A percentile compares a stretch with the other conserved stretches of the same genome.
phyloP scores from a whole-genome alignment of 2,329 filamentous ascomycete species.

The Ampelomyces quisqualis region DNA sequence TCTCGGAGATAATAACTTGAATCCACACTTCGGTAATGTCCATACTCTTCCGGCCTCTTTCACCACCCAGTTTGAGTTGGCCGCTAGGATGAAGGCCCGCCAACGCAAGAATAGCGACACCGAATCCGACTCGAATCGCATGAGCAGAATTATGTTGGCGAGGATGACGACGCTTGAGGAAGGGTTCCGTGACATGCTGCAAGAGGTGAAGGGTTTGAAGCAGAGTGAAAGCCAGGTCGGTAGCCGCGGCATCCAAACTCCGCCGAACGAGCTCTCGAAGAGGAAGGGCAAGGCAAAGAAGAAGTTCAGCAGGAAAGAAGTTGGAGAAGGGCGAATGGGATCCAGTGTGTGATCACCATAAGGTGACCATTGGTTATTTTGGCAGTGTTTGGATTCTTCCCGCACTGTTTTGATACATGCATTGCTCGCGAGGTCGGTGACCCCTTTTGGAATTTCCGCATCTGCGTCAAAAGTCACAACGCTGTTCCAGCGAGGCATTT shows the following conservation, averaged over 20 bases:
- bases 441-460: neutral
- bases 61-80: slow-evolving; percentile 62
- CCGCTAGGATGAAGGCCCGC: slow-evolving; percentile 29
- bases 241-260: slow-evolving; percentile 31
- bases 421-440: neutral
- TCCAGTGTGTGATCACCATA: slow-evolving; percentile 21
- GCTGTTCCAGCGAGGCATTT: neutral
- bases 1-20: slow-evolving; percentile 61
- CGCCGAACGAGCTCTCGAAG: slow-evolving; percentile 27
- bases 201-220: slow-evolving; percentile 70
- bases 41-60: slow-evolving; percentile 72
- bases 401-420: neutral
- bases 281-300: slow-evolving; percentile 39
- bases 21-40: slow-evolving; percentile 62
- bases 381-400: neutral
- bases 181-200: slow-evolving; percentile 82
- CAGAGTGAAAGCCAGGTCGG: slow-evolving; percentile 33
- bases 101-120: slow-evolving; percentile 26
- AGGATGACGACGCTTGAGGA: slow-evolving; percentile 93
- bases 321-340: slow-evolving; percentile 28
- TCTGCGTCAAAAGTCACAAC: neutral
- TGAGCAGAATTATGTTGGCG: slow-evolving; percentile 76
- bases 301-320: slow-evolving; percentile 20
- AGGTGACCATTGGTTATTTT: neutral
- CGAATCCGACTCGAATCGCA: slow-evolving; percentile 39